A percentile compares a stretch with the other conserved stretches of the same genome.
Evolutionary conservation across 345 rosid genomes (phyloP).

Genomic region (Hibiscus tridactylites): DNA sequence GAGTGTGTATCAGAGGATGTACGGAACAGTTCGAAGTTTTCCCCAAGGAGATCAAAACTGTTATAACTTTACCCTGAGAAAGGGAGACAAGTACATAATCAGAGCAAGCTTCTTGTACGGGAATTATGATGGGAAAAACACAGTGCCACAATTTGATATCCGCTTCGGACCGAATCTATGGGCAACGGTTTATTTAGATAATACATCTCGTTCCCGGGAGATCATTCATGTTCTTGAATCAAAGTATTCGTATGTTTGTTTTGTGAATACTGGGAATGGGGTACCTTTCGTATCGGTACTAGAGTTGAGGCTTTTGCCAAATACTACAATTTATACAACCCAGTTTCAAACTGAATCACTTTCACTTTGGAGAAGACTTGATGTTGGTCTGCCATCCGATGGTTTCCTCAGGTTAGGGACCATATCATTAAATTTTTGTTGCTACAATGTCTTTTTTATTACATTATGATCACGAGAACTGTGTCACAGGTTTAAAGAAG

Average conservation of each 20-base stretch:
- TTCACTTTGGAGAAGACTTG: neutral
- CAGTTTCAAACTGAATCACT: slow-evolving; percentile 9
- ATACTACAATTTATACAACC: slow-evolving; percentile 7
- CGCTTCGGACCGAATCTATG: slow-evolving; percentile 43
- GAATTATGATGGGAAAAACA: slow-evolving; percentile 33
- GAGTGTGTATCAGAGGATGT: slow-evolving; percentile 1
- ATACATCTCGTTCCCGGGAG: slow-evolving; percentile 16
- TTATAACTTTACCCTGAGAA: slow-evolving; percentile 16
- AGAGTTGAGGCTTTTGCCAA: slow-evolving; percentile 35
- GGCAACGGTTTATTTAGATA: slow-evolving; percentile 18
- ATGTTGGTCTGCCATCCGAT: slow-evolving; percentile 12
- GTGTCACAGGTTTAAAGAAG: slow-evolving; percentile 16
- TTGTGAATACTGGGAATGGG: slow-evolving; percentile 38
- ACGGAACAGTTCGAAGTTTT: slow-evolving; percentile 24
- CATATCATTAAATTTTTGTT: neutral
- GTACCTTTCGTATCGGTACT: slow-evolving; percentile 44
- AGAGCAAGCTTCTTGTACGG: slow-evolving; percentile 46
- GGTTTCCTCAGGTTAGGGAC: slow-evolving; percentile 14
- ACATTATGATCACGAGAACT: too few relatives aligned
- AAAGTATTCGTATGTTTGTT: slow-evolving; percentile 26
- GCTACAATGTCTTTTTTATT: too few relatives aligned
- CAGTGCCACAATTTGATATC: slow-evolving; percentile 33
- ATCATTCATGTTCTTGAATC: slow-evolving; percentile 25
- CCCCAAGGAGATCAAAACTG: slow-evolving; percentile 31
- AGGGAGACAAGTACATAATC: slow-evolving; percentile 33